These are phyloP conservation scores for Euclidium syriacum DNA, from an alignment of 345 rosid genomes.

Conservation along the genomic window DNA sequence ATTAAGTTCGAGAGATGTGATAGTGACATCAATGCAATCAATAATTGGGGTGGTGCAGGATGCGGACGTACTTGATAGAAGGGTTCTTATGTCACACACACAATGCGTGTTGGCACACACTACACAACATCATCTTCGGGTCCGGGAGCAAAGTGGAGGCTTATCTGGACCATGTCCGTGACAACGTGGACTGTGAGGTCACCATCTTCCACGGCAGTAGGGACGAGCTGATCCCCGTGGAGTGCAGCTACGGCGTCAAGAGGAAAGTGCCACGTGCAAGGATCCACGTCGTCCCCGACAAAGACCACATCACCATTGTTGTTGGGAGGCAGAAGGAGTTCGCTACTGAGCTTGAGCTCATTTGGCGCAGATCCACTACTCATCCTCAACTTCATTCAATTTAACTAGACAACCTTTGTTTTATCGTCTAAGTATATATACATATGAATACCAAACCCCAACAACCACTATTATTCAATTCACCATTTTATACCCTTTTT, in stretches of 20 bases:
- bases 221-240: slow-evolving; percentile 81
- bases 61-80: slow-evolving; percentile 75
- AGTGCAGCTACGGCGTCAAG: slow-evolving; percentile 74
- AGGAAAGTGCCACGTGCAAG: slow-evolving; percentile 61
- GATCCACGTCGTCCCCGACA: slow-evolving; percentile 61
- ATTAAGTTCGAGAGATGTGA: slow-evolving; percentile 1
- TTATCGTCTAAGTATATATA: slow-evolving; percentile 15
- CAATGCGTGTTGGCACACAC: slow-evolving; percentile 93
- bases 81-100: slow-evolving; percentile 96
- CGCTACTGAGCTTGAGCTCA: slow-evolving; percentile 78
- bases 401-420: not conserved
- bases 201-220: slow-evolving; percentile 69
- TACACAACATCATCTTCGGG: slow-evolving; percentile 94
- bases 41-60: slow-evolving; percentile 42
- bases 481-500: slow-evolving; percentile 15
- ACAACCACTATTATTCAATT: slow-evolving; percentile 14
- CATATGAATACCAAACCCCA: slow-evolving; percentile 12
- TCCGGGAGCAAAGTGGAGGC: slow-evolving; percentile 72
- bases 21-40: not conserved
- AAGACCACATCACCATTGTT: slow-evolving; percentile 92
- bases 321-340: slow-evolving; percentile 82
- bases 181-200: slow-evolving; percentile 63
- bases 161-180: slow-evolving; percentile 62
- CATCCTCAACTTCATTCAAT: slow-evolving; percentile 14
- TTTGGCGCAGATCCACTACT: slow-evolving; percentile 47